Evolutionary conservation across 176 grass and related monocot species (phyloP).

Genomic region (Carex cristatella): DNA sequence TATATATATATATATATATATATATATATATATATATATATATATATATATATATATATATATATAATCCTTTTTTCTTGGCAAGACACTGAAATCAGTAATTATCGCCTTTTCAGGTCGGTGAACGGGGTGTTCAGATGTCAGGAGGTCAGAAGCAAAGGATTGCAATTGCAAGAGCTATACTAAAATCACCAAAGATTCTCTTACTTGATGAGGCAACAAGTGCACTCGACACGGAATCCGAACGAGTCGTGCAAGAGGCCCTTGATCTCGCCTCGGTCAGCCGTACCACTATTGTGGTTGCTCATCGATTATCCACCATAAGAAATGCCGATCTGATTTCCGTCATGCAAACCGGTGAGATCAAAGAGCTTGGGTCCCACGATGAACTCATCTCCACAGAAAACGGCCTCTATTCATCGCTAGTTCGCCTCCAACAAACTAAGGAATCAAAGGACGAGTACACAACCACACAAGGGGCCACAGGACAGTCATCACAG

Average conservation of each 20-base stretch:
- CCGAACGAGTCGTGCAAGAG: constrained; percentile 76
- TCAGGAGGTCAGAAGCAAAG: constrained; percentile 97
- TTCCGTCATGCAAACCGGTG: constrained; percentile 75
- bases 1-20: too few relatives aligned
- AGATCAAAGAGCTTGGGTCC: constrained; percentile 76
- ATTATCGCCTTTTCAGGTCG: constrained; percentile 42
- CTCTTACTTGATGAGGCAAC: constrained; percentile 96
- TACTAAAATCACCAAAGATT: constrained; percentile 91
- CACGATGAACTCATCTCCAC: constrained; percentile 71
- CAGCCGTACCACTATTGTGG: constrained; percentile 71
- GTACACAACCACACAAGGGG: constrained; percentile 30
- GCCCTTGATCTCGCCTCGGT: constrained; percentile 79
- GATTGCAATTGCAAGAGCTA: constrained; percentile 91
- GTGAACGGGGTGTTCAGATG: constrained; percentile 88
- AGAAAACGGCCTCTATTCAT: constrained; percentile 67
- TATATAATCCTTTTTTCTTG: background rate
- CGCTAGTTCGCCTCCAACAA: constrained; percentile 80
- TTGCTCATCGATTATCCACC: constrained; percentile 89
- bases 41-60: too few relatives aligned
- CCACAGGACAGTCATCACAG: constrained; percentile 28
- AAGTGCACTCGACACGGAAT: constrained; percentile 85
- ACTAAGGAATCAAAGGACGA: constrained; percentile 42
- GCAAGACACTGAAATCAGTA: background rate
- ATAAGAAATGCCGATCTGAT: constrained; percentile 79
- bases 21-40: too few relatives aligned